Percentiles rank a stretch among this genome's conserved stretches.
phyloP scores from a whole-genome alignment of 148 eudicot genomes.

The Rhododendron molle region DNA sequence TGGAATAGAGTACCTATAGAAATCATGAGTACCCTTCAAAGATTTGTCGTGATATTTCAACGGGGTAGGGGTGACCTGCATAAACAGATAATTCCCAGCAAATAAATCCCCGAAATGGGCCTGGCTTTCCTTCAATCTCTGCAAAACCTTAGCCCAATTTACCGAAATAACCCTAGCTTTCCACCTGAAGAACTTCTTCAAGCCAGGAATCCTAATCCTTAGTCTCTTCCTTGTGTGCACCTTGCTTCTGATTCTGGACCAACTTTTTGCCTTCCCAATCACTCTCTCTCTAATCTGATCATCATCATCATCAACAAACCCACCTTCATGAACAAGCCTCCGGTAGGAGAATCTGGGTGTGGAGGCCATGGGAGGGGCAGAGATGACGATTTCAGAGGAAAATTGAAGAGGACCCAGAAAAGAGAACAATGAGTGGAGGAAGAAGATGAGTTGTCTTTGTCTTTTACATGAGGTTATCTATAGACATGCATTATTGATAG shows the following conservation, averaged over 20 bases:
- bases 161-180: conserved; percentile 31
- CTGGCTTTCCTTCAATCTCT: conserved; percentile 64
- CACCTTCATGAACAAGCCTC: conserved; percentile 43
- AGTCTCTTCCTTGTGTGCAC: conserved; percentile 32
- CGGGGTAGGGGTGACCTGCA: conserved; percentile 70
- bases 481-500: background rate
- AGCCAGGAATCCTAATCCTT: conserved; percentile 50
- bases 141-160: conserved; percentile 46
- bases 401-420: background rate
- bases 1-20: conserved; percentile 1
- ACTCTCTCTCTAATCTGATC: conserved; percentile 15
- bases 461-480: background rate
- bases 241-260: conserved; percentile 23
- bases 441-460: background rate
- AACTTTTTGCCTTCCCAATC: conserved; percentile 28
- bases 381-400: background rate
- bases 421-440: background rate
- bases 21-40: conserved; percentile 2
- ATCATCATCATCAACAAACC: conserved; percentile 25
- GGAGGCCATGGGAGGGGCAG: conserved; percentile 14
- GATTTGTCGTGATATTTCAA: conserved; percentile 17
- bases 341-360: conserved; percentile 49
- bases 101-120: conserved; percentile 81
- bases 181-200: conserved; percentile 45
- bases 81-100: conserved; percentile 79